These are phyloP conservation scores for Phialemonium atrogriseum DNA, from an alignment of 2,329 filamentous ascomycete species.

Conservation along the genomic window DNA sequence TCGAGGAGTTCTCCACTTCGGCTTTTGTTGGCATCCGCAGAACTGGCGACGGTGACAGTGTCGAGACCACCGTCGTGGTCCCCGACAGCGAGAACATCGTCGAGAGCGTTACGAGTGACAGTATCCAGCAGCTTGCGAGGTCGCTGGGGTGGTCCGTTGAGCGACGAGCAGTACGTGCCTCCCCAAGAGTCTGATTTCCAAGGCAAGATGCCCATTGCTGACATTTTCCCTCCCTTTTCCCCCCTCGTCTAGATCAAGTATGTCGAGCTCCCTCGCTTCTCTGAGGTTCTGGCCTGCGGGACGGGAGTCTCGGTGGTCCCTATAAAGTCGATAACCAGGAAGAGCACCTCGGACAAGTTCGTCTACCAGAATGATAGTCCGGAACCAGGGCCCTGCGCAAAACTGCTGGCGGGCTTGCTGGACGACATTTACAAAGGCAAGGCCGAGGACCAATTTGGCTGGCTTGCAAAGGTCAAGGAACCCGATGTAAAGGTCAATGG, in stretches of 20 bases:
- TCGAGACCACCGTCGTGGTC: conserved; percentile 33
- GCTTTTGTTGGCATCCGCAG: conserved; percentile 58
- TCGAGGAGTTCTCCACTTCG: conserved; percentile 63
- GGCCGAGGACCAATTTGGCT: conserved; percentile 67
- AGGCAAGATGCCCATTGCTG: not conserved
- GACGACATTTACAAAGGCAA: conserved; percentile 83
- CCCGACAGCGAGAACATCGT: conserved; percentile 59
- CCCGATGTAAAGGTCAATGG: no score
- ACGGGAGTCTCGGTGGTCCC: conserved; percentile 88
- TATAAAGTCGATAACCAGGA: conserved; percentile 80
- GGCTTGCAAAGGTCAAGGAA: conserved; percentile 47
- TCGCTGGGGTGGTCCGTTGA: conserved; percentile 53
- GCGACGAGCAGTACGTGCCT: conserved; percentile 34
- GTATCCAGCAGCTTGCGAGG: conserved; percentile 48
- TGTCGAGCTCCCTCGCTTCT: conserved; percentile 52
- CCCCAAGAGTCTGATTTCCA: no score
- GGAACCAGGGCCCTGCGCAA: conserved; percentile 63
- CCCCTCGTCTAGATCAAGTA: conserved; percentile 47
- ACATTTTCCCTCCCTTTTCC: not conserved
- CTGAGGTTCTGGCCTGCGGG: conserved; percentile 83
- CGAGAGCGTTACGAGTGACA: conserved; percentile 55
- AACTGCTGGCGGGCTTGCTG: conserved; percentile 65
- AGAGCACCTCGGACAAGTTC: conserved; percentile 41
- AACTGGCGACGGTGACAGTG: conserved; percentile 1
- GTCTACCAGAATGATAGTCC: conserved; percentile 51